Conservation (phyloP, 2,329 filamentous ascomycete species). For the Fusarium buxicola region DNA sequence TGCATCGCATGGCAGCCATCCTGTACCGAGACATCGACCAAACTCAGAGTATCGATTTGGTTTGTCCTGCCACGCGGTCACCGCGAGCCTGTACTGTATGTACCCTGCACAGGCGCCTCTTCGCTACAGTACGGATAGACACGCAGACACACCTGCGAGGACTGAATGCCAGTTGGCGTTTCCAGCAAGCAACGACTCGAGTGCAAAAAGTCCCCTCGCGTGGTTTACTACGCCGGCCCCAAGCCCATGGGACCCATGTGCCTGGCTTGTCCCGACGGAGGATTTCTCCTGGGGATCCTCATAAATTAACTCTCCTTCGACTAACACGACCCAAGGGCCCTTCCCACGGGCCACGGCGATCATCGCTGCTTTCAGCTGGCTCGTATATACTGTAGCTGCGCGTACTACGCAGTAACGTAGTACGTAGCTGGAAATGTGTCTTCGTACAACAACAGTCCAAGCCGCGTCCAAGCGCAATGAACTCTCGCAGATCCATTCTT, state of each 20-base stretch:
- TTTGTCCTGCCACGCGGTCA: conserved; percentile 4
- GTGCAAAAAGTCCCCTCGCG: conserved; percentile 13
- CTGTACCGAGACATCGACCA: conserved; percentile 1
- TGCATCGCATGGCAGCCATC: conserved; percentile 3
- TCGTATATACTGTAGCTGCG: conserved; percentile 18
- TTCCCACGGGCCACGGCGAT: conserved; percentile 18
- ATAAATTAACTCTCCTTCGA: conserved; percentile 12
- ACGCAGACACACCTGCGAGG: not conserved
- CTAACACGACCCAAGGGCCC: conserved; percentile 7
- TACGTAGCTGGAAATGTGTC: conserved; percentile 11
- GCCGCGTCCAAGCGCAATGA: conserved; percentile 1
- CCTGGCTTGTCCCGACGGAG: conserved; percentile 16
- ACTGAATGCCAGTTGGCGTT: conserved; percentile 3
- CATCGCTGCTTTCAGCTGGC: conserved; percentile 15
- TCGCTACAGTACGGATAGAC: not conserved
- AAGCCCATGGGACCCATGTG: conserved; percentile 11
- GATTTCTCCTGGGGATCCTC: conserved; percentile 24
- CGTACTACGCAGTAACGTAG: too few species aligned
- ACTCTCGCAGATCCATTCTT: not conserved
- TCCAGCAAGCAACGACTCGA: conserved; percentile 2
- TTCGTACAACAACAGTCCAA: conserved; percentile 6
- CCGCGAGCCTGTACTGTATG: conserved; percentile 1
- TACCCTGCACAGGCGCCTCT: conserved; percentile 17
- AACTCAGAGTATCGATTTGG: conserved; percentile 8
- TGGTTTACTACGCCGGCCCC: conserved; percentile 13